Conservation (phyloP, 306 rosid species). For the Urtica urens region DNA sequence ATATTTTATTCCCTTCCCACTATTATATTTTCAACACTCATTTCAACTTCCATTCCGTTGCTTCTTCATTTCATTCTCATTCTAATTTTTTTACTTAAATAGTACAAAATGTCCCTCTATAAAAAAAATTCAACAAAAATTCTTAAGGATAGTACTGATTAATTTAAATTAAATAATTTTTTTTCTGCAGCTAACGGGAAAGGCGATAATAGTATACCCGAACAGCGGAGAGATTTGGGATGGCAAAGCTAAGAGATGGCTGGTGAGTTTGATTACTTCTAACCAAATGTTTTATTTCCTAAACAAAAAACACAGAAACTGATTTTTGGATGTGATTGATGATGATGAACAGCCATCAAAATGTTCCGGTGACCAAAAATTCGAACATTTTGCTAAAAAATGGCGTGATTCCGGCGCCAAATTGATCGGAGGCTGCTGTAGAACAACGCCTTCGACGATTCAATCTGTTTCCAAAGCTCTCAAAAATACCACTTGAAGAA, state of each 20-base stretch:
- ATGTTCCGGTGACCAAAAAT: constrained; percentile 47
- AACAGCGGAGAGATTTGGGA: constrained; percentile 91
- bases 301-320: not conserved
- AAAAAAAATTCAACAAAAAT: no score
- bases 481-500: constrained; percentile 12
- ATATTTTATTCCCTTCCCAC: no score
- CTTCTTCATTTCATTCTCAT: no score
- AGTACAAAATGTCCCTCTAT: no score
- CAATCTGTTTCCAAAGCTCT: constrained; percentile 46
- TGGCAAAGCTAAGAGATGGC: constrained; percentile 76
- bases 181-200: constrained; percentile 54
- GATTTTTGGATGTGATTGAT: constrained; percentile 10
- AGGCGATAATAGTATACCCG: constrained; percentile 67
- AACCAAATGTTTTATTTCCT: not conserved
- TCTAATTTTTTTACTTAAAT: no score
- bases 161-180: not conserved
- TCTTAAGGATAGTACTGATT: no score
- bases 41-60: no score
- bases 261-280: constrained; percentile 33
- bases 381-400: constrained; percentile 39
- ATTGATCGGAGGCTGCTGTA: constrained; percentile 81
- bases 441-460: constrained; percentile 72
- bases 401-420: constrained; percentile 78
- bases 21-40: no score
- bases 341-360: constrained; percentile 60